A percentile compares a stretch with the other conserved stretches of the same genome.
These are phyloP conservation scores for Lodderomyces orthopsilosis DNA, from an alignment of 1,139 yeast species.

Conservation along the genomic window DNA sequence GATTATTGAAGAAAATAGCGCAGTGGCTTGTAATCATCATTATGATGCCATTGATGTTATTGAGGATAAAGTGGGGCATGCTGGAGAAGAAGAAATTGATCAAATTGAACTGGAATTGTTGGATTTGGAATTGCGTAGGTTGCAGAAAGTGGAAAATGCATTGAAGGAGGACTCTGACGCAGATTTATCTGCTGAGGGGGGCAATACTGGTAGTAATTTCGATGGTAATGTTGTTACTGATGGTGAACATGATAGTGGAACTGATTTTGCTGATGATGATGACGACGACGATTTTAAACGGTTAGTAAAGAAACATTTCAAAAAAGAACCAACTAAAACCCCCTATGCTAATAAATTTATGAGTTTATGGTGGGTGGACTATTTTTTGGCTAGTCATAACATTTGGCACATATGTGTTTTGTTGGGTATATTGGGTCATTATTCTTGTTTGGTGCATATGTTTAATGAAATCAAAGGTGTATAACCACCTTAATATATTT, in stretches of 20 bases:
- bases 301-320: conserved; percentile 53
- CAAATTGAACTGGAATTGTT: conserved; percentile 37
- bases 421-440: conserved; percentile 84
- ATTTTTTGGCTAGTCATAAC: conserved; percentile 74
- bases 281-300: conserved; percentile 28
- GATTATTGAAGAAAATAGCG: conserved; percentile 38
- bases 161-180: not conserved
- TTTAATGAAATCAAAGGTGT: conserved; percentile 24
- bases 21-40: conserved; percentile 21
- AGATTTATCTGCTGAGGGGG: not conserved
- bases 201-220: not conserved
- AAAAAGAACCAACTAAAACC: conserved; percentile 45
- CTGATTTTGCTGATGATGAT: no score
- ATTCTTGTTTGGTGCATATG: conserved; percentile 71
- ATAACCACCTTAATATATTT: no score
- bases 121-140: conserved; percentile 7
- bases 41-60: conserved; percentile 36
- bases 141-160: not conserved
- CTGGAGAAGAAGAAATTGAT: conserved; percentile 47
- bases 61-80: conserved; percentile 33
- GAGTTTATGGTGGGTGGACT: conserved; percentile 86
- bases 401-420: conserved; percentile 93
- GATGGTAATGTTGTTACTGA: not conserved
- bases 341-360: conserved; percentile 47
- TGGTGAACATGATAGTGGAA: not conserved